Evolutionary conservation across 2,329 filamentous ascomycete genomes (phyloP), one percentile per base, ranked within the genome.

Genomic region (Trichophyton equinum): DNA sequence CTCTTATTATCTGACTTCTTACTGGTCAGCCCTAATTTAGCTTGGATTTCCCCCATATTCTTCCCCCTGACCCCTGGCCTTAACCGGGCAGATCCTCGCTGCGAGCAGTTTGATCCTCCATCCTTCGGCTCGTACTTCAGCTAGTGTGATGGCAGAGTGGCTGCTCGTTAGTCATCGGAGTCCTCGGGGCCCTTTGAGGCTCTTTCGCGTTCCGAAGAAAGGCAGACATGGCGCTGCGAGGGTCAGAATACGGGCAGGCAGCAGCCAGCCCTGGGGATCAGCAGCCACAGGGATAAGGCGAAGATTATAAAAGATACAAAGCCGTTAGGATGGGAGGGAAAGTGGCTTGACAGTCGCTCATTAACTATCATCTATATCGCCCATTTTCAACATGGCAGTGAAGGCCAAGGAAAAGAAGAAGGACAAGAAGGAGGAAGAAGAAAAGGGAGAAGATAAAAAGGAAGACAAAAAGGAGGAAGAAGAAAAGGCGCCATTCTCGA

Each of bases 401-500:
- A 38, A 38, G 2, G 33, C 8, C 9, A 38, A 38, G 33, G 11
- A 8, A 4, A 38, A 38, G 33, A 38, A 38, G 22, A 22, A 22
- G 22, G 18, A 18, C 18, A 27, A 27, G 25, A 36, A 36, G 33
- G 33, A 36, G 11, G 33, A 38, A 18, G 6, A 44, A 11, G 20
- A 57, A 11, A 57, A 20, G 55, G 55, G 30, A 4, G 33, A 25
- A n/a, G 55, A 56, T 5, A 18, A 38, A 11, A 38, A 25, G 25
- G 22, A 20, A 9, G 20, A 20, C 4, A n/a, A 20, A 30, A 18
- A 25, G 22, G 25, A 56, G 15, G 33, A 58, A 15, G 61, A 66
- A 46, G 46, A 64, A 46, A 66, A 62, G 27, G 62, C 66, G n/a
- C 63, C 65, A 8, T 46, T 68, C 33, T 63, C 49, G 55, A 68